A percentile compares a stretch with the other conserved stretches of the same genome.
phyloP scores from a whole-genome alignment of 1,284 basidiomycete species.

The Kalmanozyma brasiliensis region DNA sequence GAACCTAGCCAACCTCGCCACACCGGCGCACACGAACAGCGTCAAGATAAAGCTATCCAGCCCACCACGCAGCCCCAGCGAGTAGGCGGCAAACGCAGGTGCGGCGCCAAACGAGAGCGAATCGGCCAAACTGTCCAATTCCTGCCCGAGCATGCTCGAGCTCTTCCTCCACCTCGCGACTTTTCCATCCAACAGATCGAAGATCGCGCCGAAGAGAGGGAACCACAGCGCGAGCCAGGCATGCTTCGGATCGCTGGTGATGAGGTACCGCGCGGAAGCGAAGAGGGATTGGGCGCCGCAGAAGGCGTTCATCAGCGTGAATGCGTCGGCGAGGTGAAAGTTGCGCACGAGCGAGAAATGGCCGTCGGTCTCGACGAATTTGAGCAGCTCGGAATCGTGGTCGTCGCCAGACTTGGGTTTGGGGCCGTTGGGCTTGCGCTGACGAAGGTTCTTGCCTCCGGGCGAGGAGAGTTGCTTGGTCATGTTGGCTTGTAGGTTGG shows the following conservation, averaged over 20 bases:
- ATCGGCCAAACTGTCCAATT: conserved; percentile 95
- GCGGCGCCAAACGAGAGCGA: conserved; percentile 98
- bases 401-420: not conserved
- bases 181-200: conserved; percentile 97
- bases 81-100: conserved; percentile 90
- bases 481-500: conserved; percentile 48
- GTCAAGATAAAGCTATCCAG: conserved; percentile 88
- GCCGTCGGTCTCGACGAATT: conserved; percentile 65
- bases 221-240: conserved; percentile 79
- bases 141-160: conserved; percentile 95
- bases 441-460: conserved; percentile 20
- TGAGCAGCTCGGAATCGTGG: conserved; percentile 48
- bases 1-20: conserved; percentile 95
- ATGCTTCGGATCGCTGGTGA: conserved; percentile 78
- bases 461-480: conserved; percentile 29
- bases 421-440: conserved; percentile 28
- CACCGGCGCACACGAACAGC: conserved; percentile 91
- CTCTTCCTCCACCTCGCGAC: conserved; percentile 96
- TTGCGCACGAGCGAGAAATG: conserved; percentile 74
- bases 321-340: conserved; percentile 95
- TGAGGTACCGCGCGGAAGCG: conserved; percentile 86
- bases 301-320: conserved; percentile 99
- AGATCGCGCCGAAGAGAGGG: conserved; percentile 94
- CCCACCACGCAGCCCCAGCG: conserved; percentile 86
- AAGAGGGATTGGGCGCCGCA: conserved; percentile 97